phyloP scores from a whole-genome alignment of 164 flowering plant genomes.

The Chloranthus sessilifolius region DNA sequence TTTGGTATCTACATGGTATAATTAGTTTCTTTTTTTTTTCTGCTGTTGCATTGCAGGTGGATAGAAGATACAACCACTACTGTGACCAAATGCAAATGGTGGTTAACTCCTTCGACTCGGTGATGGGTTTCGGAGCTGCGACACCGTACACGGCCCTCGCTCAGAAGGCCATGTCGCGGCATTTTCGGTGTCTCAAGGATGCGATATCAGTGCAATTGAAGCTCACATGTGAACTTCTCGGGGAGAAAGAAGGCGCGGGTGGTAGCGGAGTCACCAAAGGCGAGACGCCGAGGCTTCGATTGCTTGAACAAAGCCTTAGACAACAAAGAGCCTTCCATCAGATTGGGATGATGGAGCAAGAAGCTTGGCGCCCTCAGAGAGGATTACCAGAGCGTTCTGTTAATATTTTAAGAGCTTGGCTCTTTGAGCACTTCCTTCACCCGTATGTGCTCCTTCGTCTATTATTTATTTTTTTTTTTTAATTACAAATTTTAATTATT shows the following conservation, averaged over 20 bases:
- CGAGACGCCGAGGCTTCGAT: conserved; percentile 83
- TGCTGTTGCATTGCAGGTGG: conserved; percentile 52
- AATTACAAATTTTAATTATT: not conserved
- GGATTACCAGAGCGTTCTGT: conserved; percentile 96
- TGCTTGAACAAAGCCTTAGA: conserved; percentile 85
- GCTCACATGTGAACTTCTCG: conserved; percentile 75
- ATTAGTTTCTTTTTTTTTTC: not conserved
- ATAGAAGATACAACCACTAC: conserved; percentile 84
- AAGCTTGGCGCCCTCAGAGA: conserved; percentile 97
- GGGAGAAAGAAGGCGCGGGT: conserved; percentile 69
- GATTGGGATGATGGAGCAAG: conserved; percentile 96
- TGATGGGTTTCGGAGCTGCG: conserved; percentile 93
- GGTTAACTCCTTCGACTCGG: conserved; percentile 87
- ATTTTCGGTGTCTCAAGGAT: conserved; percentile 88
- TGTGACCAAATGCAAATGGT: conserved; percentile 97
- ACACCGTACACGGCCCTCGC: conserved; percentile 85
- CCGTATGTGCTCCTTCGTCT: conserved; percentile 55
- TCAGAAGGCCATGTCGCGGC: conserved; percentile 96
- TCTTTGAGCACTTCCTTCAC: conserved; percentile 96
- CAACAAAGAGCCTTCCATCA: conserved; percentile 88
- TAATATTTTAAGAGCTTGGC: conserved; percentile 95
- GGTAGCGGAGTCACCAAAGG: conserved; percentile 74
- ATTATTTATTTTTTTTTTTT: not conserved
- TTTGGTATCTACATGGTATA: no score
- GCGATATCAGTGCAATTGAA: conserved; percentile 71